phyloP scores from a whole-genome alignment of 257 asterid genomes.

The Galeopsis tetrahit region DNA sequence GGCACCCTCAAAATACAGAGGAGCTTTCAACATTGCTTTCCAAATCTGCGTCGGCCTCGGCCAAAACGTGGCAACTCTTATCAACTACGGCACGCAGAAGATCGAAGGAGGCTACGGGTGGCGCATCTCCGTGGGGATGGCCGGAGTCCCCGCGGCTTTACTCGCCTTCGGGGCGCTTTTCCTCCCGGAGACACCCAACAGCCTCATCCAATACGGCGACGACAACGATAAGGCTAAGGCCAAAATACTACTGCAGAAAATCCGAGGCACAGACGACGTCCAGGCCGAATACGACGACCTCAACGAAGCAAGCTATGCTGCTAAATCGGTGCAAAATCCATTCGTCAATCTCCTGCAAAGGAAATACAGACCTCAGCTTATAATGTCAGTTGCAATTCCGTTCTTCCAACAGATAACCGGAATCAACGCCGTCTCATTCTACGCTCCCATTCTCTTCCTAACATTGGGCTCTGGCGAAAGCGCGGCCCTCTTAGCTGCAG shows the following conservation, averaged over 20 bases:
- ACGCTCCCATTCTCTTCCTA: slow-evolving; percentile 37
- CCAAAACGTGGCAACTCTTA: slow-evolving; percentile 49
- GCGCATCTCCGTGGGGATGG: slow-evolving; percentile 42
- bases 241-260: slow-evolving; percentile 18
- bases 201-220: slow-evolving; percentile 34
- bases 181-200: slow-evolving; percentile 43
- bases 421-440: slow-evolving; percentile 39
- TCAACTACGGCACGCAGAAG: slow-evolving; percentile 46
- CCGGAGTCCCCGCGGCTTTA: slow-evolving; percentile 39
- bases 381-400: slow-evolving; percentile 42
- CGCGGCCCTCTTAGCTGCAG: slow-evolving; percentile 38
- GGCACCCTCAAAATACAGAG: slow-evolving; percentile 72
- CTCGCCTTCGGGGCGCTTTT: slow-evolving; percentile 39
- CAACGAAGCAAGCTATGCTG: slow-evolving; percentile 38
- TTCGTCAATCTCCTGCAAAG: slow-evolving; percentile 35
- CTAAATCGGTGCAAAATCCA: slow-evolving; percentile 37
- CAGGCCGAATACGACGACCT: slow-evolving; percentile 36
- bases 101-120: slow-evolving; percentile 46
- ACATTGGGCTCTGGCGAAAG: slow-evolving; percentile 40
- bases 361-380: slow-evolving; percentile 42
- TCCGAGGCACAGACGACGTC: slow-evolving; percentile 41
- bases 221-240: slow-evolving; percentile 39
- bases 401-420: slow-evolving; percentile 43
- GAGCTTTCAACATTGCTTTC: slow-evolving; percentile 63
- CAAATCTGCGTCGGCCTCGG: slow-evolving; percentile 63